Evolutionary conservation across 192 early-diverging fungal genomes (phyloP).

Genomic region (Linnemannia hyalina): DNA sequence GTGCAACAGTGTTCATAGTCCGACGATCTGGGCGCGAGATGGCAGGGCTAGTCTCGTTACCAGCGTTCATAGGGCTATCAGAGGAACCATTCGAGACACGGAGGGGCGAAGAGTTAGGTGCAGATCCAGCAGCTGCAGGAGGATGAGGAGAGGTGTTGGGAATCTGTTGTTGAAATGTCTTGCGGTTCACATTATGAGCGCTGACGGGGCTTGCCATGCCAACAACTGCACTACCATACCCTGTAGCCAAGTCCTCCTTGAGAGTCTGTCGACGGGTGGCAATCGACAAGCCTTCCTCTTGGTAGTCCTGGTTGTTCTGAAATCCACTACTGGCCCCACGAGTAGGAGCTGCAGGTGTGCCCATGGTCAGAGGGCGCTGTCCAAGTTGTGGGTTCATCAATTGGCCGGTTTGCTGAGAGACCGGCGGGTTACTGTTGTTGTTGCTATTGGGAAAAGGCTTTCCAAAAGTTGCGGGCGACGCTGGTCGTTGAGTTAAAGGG

Average conservation of each 20-base stretch:
- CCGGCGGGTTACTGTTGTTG: neutral
- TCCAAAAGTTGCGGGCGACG: slow-evolving; percentile 37
- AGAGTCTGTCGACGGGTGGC: slow-evolving; percentile 23
- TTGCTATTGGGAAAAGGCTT: neutral
- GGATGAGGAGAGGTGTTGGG: neutral
- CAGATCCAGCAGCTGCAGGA: neutral
- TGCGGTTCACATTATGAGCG: slow-evolving; percentile 11
- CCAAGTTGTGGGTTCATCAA: slow-evolving; percentile 27
- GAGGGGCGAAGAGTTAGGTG: slow-evolving; percentile 2
- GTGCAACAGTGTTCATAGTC: slow-evolving; percentile 3
- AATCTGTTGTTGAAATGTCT: slow-evolving; percentile 15
- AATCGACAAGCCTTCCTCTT: slow-evolving; percentile 25
- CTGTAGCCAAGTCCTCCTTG: slow-evolving; percentile 11
- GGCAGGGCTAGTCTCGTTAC: slow-evolving; percentile 13
- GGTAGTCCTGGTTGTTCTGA: slow-evolving; percentile 13
- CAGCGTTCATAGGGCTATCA: neutral
- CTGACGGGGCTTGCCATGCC: slow-evolving; percentile 5
- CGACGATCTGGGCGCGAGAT: slow-evolving; percentile 14
- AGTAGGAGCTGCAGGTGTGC: slow-evolving; percentile 19
- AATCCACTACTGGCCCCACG: slow-evolving; percentile 16
- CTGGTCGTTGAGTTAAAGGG: slow-evolving; percentile 17
- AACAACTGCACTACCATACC: slow-evolving; percentile 24
- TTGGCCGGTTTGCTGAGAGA: slow-evolving; percentile 18
- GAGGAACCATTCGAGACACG: slow-evolving; percentile 18
- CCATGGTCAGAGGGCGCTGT: slow-evolving; percentile 18